Percentiles rank a stretch among this genome's conserved stretches.
These are phyloP conservation scores for Anthracocystis panici-leucophaei DNA, from an alignment of 1,284 basidiomycete genomes.

Conservation along the genomic window DNA sequence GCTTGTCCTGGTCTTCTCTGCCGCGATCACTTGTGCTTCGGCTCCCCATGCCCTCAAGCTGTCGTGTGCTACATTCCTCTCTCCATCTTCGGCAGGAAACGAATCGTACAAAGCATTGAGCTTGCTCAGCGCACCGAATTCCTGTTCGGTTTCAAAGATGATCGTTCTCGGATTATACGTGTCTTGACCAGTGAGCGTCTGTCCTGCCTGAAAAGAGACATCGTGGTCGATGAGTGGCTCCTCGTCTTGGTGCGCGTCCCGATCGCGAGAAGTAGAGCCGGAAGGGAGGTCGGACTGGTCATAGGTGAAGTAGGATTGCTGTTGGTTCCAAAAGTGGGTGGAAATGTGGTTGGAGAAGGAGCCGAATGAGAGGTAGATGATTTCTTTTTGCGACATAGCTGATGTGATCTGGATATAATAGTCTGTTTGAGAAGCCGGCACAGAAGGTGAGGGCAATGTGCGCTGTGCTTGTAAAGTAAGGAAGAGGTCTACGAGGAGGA, in stretches of 20 bases:
- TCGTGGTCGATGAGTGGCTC: constrained; percentile 62
- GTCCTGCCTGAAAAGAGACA: constrained; percentile 60
- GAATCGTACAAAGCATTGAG: constrained; percentile 54
- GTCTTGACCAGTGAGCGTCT: constrained; percentile 51
- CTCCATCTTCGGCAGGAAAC: constrained; percentile 23
- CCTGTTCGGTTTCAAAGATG: constrained; percentile 61
- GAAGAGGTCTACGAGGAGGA: not conserved
- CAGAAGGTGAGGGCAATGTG: too few relatives aligned
- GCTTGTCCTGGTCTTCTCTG: constrained; percentile 27
- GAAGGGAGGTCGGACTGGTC: constrained; percentile 28
- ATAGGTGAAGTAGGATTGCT: constrained; percentile 63
- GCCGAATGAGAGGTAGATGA: constrained; percentile 65
- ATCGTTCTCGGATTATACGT: constrained; percentile 63
- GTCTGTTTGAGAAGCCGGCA: too few relatives aligned
- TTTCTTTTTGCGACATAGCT: constrained; percentile 55
- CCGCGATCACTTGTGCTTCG: constrained; percentile 28
- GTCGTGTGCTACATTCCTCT: constrained; percentile 26
- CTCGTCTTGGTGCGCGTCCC: constrained; percentile 9
- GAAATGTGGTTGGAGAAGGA: constrained; percentile 63
- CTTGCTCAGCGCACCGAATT: constrained; percentile 55
- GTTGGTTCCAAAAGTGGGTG: constrained; percentile 67
- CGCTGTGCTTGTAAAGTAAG: not conserved
- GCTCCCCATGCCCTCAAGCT: constrained; percentile 31
- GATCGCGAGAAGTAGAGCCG: constrained; percentile 22
- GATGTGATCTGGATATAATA: too few relatives aligned